These are phyloP conservation scores for Chlorella variabilis DNA, from an alignment of 163 green algal species.

Conservation along the genomic window DNA sequence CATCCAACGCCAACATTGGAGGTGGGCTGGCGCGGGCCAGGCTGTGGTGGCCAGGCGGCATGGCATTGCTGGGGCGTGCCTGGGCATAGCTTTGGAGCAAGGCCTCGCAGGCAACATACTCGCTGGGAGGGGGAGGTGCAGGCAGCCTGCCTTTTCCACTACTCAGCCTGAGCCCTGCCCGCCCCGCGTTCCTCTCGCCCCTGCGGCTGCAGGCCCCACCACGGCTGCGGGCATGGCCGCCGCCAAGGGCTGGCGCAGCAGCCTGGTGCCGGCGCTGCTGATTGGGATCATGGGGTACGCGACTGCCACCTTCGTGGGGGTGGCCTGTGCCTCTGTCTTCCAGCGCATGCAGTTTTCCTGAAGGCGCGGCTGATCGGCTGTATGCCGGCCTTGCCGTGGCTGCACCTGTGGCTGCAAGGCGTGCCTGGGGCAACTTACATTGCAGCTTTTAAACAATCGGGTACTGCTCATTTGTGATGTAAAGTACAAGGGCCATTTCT, in stretches of 20 bases:
- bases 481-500: too few relatives aligned
- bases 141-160: neutral
- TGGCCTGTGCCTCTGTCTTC: constrained; percentile 21
- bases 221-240: constrained; percentile 74
- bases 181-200: neutral
- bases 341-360: constrained; percentile 28
- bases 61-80: too few relatives aligned
- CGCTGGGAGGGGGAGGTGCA: too few relatives aligned
- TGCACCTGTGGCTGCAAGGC: too few relatives aligned
- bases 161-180: neutral
- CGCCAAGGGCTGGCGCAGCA: constrained; percentile 56
- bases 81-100: too few relatives aligned
- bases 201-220: constrained; percentile 50
- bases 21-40: neutral
- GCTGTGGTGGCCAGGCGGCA: neutral
- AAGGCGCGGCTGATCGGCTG: too few relatives aligned
- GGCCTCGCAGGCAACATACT: too few relatives aligned
- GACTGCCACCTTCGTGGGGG: constrained; percentile 64
- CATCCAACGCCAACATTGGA: constrained; percentile 76
- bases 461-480: too few relatives aligned
- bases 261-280: constrained; percentile 64
- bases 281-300: constrained; percentile 64
- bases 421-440: too few relatives aligned
- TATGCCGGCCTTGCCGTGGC: too few relatives aligned
- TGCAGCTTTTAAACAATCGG: too few relatives aligned